These are phyloP conservation scores for Malassezia brasiliensis DNA, from an alignment of 1,284 basidiomycete species.

Conservation along the genomic window DNA sequence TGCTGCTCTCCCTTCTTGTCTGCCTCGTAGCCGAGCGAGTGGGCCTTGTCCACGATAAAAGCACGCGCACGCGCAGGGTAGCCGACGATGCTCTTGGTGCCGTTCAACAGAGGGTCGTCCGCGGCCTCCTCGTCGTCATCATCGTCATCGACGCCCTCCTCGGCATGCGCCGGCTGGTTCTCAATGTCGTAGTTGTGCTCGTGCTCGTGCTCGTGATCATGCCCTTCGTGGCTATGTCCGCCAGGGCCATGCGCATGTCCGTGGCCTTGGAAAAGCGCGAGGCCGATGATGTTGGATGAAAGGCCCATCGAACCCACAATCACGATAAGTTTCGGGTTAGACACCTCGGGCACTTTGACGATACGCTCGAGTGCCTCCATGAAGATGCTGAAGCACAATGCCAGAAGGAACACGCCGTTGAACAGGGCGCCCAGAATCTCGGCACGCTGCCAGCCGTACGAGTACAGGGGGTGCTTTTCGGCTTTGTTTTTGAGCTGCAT, in stretches of 20 bases:
- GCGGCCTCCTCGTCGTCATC: constrained; percentile 5
- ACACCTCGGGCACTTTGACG: constrained; percentile 66
- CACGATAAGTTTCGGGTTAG: constrained; percentile 73
- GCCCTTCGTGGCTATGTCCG: constrained; percentile 56
- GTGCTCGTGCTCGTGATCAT: constrained; percentile 22
- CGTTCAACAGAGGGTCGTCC: constrained; percentile 19
- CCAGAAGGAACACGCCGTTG: constrained; percentile 91
- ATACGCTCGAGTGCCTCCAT: constrained; percentile 86
- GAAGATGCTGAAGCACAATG: constrained; percentile 89
- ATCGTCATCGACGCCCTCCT: background rate
- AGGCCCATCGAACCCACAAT: constrained; percentile 82
- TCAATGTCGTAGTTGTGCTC: constrained; percentile 1
- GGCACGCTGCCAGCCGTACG: constrained; percentile 96
- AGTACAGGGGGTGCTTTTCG: constrained; percentile 55
- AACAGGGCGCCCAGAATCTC: constrained; percentile 74
- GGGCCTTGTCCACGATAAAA: constrained; percentile 73
- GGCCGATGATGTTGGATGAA: constrained; percentile 79
- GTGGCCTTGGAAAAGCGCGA: constrained; percentile 79
- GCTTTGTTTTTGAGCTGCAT: constrained; percentile 8
- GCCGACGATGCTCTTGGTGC: constrained; percentile 55
- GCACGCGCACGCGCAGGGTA: constrained; percentile 83
- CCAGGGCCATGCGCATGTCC: constrained; percentile 51
- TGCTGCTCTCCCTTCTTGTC: constrained; percentile 1
- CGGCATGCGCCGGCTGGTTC: background rate
- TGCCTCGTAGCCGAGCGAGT: constrained; percentile 56